Evolutionary conservation across 768 basidiomycete species (phyloP).

Genomic region (Phaeotremella skinneri): DNA sequence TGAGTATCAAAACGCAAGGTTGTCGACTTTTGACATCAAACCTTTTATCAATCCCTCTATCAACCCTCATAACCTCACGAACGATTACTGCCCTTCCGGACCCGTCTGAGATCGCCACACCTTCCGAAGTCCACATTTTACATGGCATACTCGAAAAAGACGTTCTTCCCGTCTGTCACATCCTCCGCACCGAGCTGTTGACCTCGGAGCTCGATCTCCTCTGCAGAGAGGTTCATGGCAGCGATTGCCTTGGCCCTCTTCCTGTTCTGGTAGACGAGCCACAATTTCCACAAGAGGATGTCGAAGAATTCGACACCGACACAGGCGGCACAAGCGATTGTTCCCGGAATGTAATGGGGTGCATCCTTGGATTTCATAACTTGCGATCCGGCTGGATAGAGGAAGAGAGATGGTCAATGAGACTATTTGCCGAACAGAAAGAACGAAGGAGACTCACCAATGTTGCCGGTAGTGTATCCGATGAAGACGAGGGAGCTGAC

Average conservation of each 20-base stretch:
- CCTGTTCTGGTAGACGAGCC: constrained; percentile 26
- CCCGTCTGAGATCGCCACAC: too few species aligned
- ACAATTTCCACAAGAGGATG: constrained; percentile 27
- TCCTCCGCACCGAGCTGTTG: constrained; percentile 30
- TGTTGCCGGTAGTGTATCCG: constrained; percentile 34
- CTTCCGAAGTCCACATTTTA: too few species aligned
- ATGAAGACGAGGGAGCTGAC: constrained; percentile 22
- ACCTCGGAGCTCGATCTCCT: constrained; percentile 24
- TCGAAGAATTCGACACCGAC: constrained; percentile 24
- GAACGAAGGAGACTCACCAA: constrained; percentile 11
- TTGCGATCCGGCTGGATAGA: constrained; percentile 12
- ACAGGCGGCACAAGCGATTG: constrained; percentile 20
- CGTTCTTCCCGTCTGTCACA: constrained; percentile 40
- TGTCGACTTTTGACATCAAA: too few species aligned
- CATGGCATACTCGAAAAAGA: constrained; percentile 27
- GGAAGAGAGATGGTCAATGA: background rate
- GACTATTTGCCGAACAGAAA: background rate
- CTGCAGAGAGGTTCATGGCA: constrained; percentile 15
- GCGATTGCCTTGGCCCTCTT: constrained; percentile 13
- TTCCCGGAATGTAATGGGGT: constrained; percentile 30
- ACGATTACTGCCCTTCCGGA: too few species aligned
- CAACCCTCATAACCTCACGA: too few species aligned
- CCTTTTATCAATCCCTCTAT: too few species aligned
- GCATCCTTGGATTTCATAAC: constrained; percentile 31
- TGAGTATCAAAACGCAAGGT: too few species aligned